A percentile compares a stretch with the other conserved stretches of the same genome.
Conservation (phyloP, 768 basidiomycete species). For the Galerina sulciceps region DNA sequence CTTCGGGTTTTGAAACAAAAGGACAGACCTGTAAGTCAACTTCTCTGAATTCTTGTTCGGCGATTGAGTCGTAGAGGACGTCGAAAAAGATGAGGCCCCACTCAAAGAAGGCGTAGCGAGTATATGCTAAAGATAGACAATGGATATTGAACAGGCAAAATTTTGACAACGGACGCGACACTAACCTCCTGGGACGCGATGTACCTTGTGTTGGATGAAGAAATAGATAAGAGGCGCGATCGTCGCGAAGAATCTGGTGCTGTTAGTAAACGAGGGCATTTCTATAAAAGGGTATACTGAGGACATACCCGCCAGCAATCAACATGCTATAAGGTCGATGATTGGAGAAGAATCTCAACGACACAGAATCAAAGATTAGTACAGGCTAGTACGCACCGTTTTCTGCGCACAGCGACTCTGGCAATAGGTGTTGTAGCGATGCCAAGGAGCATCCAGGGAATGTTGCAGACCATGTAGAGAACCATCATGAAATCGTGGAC, state of each 20-base stretch:
- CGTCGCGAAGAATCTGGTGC: slow-evolving; percentile 66
- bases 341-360: neutral
- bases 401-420: slow-evolving; percentile 44
- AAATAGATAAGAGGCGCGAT: slow-evolving; percentile 81
- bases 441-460: slow-evolving; percentile 89
- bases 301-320: slow-evolving; percentile 54
- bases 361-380: neutral
- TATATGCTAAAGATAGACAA: slow-evolving; percentile 66
- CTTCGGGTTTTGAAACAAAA: neutral
- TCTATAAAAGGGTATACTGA: neutral
- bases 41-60: slow-evolving; percentile 60
- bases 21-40: slow-evolving; percentile 55
- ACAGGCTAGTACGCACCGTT: slow-evolving; percentile 46
- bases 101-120: slow-evolving; percentile 84
- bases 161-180: neutral
- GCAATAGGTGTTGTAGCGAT: slow-evolving; percentile 55
- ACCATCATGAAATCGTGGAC: slow-evolving; percentile 90
- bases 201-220: slow-evolving; percentile 85
- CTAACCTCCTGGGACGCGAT: slow-evolving; percentile 78
- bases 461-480: slow-evolving; percentile 77
- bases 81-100: slow-evolving; percentile 83
- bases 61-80: slow-evolving; percentile 71
- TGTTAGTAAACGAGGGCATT: slow-evolving; percentile 5
- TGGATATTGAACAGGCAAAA: neutral
- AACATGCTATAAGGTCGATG: slow-evolving; percentile 43